Evolutionary conservation across 139 green algal genomes (phyloP), one percentile per base, ranked within the genome.

Genomic region (Chlamydomonas urium): DNA sequence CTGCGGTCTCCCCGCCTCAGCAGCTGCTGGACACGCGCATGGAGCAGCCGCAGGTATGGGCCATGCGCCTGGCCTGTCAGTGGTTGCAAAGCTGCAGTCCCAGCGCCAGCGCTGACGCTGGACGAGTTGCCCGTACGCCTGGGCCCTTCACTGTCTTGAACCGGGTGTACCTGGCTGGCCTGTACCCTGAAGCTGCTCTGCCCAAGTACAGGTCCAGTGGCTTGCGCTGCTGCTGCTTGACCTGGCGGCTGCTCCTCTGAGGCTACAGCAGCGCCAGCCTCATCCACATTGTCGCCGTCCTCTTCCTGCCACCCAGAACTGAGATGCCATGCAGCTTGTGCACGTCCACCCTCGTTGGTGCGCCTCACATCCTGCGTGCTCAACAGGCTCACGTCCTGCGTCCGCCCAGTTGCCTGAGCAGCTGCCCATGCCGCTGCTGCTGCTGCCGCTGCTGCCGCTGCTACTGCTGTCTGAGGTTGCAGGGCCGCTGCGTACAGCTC

Each of bases 21-120:
- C 17, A 73, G 48, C 21, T 68, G 28, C 47, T 67, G 47, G 14
- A 74, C 77, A 1, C 74, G 47, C 2, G 58, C n/a, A 42, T 82
- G 67, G 33, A 79, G 68, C 29, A 81, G 42, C 65, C 38, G 60
- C 4, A n/a, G 60, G 10, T 14, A 63, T 31, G 17, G 19, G 32
- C n/a, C 17, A 21, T 29, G 19, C 33, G 14, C 17, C 14, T 47
- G 10, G 32, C 31, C 33, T 14, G n/a, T 42, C 19, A 6, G 4
- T 6, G 21, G 21, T n/a, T 67, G 5, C 17, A 6, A 36, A 42
- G 29, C 60, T 47, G 60, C 56, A 32, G 19, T 65, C 10, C 19
- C 17, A 65, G 56, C 56, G 28, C 56, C 28, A 32, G 28, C n/a
- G 19, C 19, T 32, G 56, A n/a, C n/a, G n/a, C n/a, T n/a, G n/a